A percentile compares a stretch with the other conserved stretches of the same genome.
phyloP scores from a whole-genome alignment of 148 eudicot species.

The Polygonum maritimum region DNA sequence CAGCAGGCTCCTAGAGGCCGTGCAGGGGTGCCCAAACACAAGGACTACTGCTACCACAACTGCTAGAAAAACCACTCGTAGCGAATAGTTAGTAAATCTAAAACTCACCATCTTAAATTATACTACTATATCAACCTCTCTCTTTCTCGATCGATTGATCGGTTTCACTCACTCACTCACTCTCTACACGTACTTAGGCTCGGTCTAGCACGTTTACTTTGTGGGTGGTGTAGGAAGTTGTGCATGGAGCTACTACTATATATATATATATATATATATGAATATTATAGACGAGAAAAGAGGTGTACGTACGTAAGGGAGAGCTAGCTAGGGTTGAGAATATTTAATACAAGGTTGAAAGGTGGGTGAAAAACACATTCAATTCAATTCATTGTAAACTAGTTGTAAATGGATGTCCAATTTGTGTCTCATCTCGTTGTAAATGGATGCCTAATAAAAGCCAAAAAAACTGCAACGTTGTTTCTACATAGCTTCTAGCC shows the following conservation, averaged over 20 bases:
- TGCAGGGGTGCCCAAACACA: neutral
- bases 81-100: neutral
- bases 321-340: neutral
- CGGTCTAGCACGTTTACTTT: neutral
- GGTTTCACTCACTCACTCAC: neutral
- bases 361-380: neutral
- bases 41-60: neutral
- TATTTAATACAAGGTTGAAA: neutral
- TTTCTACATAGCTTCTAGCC: too few species aligned
- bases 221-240: neutral
- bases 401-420: neutral
- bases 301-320: too few species aligned
- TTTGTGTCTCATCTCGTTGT: neutral
- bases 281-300: neutral
- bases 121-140: too few species aligned
- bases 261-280: too few species aligned
- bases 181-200: too few species aligned
- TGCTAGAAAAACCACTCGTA: neutral
- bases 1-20: neutral
- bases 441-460: conserved; percentile 1
- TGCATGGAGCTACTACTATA: neutral
- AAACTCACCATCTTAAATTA: neutral
- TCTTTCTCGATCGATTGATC: neutral
- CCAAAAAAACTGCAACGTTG: neutral
- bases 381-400: neutral